Conservation (phyloP, 2,329 filamentous ascomycete species). For the Pseudocercospora fijiensis region DNA sequence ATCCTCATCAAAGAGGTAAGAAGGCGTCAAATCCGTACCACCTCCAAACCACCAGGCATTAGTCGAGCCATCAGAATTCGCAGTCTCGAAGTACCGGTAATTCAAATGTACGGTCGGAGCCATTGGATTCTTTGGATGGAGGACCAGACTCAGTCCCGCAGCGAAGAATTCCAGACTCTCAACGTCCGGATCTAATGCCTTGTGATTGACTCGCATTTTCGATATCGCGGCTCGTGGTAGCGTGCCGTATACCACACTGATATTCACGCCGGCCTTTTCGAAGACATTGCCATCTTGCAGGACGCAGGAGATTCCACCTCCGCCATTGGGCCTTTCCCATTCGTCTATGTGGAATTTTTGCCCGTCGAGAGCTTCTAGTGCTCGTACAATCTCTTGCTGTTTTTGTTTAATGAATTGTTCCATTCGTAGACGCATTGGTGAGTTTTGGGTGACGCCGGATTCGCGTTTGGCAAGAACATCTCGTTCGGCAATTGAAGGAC, state of each 20-base stretch:
- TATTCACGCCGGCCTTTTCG: slow-evolving; percentile 95
- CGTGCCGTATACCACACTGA: slow-evolving; percentile 89
- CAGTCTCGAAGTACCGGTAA: slow-evolving; percentile 98
- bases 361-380: slow-evolving; percentile 80
- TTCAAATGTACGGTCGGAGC: slow-evolving; percentile 97
- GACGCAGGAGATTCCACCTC: slow-evolving; percentile 91
- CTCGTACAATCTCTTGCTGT: slow-evolving; percentile 81
- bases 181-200: slow-evolving; percentile 75
- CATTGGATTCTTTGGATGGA: slow-evolving; percentile 94
- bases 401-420: slow-evolving; percentile 93
- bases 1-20: slow-evolving; percentile 95
- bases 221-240: slow-evolving; percentile 82
- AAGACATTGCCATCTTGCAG: slow-evolving; percentile 96
- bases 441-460: slow-evolving; percentile 69
- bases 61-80: slow-evolving; percentile 73
- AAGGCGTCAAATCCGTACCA: slow-evolving; percentile 88
- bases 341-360: slow-evolving; percentile 77
- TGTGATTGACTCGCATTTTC: slow-evolving; percentile 94
- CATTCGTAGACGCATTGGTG: slow-evolving; percentile 97
- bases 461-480: slow-evolving; percentile 80
- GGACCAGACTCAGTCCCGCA: slow-evolving; percentile 84
- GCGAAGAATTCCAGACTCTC: slow-evolving; percentile 93
- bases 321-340: slow-evolving; percentile 84
- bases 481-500: slow-evolving; percentile 75
- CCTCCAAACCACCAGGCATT: slow-evolving; percentile 99